Evolutionary conservation across 441 rosid species (phyloP), one percentile per base, ranked within the genome.

Genomic region (Francoa sonchifolia): DNA sequence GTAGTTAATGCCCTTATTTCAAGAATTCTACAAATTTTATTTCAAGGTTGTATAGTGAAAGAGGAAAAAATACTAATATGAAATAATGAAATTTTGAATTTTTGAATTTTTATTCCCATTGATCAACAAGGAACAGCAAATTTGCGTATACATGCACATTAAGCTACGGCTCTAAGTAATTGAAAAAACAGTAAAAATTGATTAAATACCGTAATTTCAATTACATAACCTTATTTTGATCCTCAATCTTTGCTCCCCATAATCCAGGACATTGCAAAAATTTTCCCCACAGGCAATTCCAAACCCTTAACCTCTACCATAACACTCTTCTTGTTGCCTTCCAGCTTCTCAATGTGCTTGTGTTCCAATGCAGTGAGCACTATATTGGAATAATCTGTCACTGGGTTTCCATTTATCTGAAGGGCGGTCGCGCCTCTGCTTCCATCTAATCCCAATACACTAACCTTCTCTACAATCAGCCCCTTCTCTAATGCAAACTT

Each of bases 401-500:
- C 32, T 0, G 66, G 55, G 2, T 22, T 59, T 35, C 89, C 93
- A 13, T 77, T 58, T 36, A 82, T 38, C 55, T 61, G 59, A 1
- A 86, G 69, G 1, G 47, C 66, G 7, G 77, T 60, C 18, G 72
- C 50, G 6, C 34, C 10, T 12, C 63, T 68, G 11, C 52, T 55
- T 47, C 87, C 77, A 8, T 28, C 64, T 42, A 90, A 55, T 38
- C 98, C 98, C 61, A 77, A 50, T 39, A 81, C 84, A 1, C 64
- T 55, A 8, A 86, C 53, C 59, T 68, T 80, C 66, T 71, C 74
- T 15, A 90, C 66, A 1, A 65, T 50, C 96, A 76, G 82, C 5
- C 93, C 95, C 41, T 80, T 78, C 20, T 61, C 58, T 40, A 85
- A 61, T 0, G 95, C 96, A 58, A 63, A 86, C 49, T 82, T 65